Percentiles rank a stretch among this genome's conserved stretches.
Conservation (phyloP, 2,329 filamentous ascomycete species). For the Beauveria caledonica region DNA sequence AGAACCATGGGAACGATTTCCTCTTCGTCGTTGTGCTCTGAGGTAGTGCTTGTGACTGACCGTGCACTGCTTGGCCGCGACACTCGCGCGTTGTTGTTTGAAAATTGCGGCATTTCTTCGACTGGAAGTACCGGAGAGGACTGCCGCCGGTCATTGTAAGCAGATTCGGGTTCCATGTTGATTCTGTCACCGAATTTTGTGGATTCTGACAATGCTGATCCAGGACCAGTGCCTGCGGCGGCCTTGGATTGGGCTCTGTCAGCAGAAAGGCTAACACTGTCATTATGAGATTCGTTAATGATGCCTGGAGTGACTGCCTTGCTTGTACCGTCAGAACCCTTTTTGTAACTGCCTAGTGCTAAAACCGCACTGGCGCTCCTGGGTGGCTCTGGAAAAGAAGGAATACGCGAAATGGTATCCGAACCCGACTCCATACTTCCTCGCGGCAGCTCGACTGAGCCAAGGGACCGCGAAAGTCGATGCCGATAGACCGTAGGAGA, state of each 20-base stretch:
- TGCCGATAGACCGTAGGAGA: slow-evolving; percentile 34
- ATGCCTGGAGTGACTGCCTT: not conserved
- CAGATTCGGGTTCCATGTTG: not conserved
- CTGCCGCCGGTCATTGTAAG: slow-evolving; percentile 28
- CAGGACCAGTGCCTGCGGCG: not conserved
- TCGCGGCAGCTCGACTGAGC: slow-evolving; percentile 36
- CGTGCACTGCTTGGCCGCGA: not conserved
- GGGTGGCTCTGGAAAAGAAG: slow-evolving; percentile 42
- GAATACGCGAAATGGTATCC: slow-evolving; percentile 41
- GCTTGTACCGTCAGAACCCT: not conserved
- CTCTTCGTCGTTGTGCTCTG: not conserved
- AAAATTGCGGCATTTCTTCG: slow-evolving; percentile 18
- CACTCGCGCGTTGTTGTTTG: not conserved
- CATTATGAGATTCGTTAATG: not conserved
- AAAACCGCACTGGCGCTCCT: slow-evolving; percentile 27
- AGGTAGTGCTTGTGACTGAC: not conserved
- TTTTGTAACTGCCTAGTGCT: not conserved
- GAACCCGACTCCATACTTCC: slow-evolving; percentile 36
- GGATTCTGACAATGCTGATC: not conserved
- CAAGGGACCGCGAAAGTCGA: slow-evolving; percentile 41
- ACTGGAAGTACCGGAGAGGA: slow-evolving; percentile 44
- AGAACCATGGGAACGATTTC: slow-evolving; percentile 38
- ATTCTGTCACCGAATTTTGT: not conserved
- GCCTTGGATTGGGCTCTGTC: not conserved
- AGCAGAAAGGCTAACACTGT: not conserved